Evolutionary conservation across 805 yeast species (phyloP), one percentile per base, ranked within the genome.

Genomic region (Lipomyces sp.): DNA sequence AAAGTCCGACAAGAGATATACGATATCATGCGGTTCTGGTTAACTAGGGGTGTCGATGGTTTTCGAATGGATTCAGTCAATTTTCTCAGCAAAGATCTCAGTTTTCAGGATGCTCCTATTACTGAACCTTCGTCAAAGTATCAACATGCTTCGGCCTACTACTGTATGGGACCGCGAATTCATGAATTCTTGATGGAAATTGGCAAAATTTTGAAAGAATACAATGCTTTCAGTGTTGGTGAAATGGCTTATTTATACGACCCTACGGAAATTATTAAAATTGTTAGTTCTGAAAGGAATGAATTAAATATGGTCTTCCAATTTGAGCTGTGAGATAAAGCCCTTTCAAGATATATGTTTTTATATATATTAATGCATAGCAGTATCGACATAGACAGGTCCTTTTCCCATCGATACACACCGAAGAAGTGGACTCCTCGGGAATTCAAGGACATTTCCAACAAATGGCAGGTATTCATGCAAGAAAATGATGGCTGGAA

Each of bases 21-120:
- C 75, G 77, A 83, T 51, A 75, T 42, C 24, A 34, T 84, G 70
- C 77, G 77, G 39, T 85, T 80, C 75, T 86, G 89, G 88, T 81
- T 81, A 64, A 81, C 82, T 59, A 81, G 81, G 69, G 88, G 88
- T 42, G 80, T 83, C 42, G 86, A 84, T 73, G 88, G 88, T 2
- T 85, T 85, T 77, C 79, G 88, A 77, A 83, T 85, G 63, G 88
- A 85, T 73, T 80, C 84, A 37, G 85, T 86, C 35, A 83, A 84
- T 37, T 74, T 84, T 76, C 83, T 83, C 77, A 81, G 86, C 50
- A 85, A 85, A 76, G 80, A 74, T 30, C 82, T 75, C 64, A 73
- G 76, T 0, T 81, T 79, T 68, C 80, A 78, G 45, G 87, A 85
- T 70, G 85, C 85, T 1, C 86, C 86, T 45, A 75, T 84, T 53